Percentiles rank a stretch among this genome's conserved stretches.
phyloP scores from a whole-genome alignment of 257 asterid genomes.

The Solanum chiquidenum region DNA sequence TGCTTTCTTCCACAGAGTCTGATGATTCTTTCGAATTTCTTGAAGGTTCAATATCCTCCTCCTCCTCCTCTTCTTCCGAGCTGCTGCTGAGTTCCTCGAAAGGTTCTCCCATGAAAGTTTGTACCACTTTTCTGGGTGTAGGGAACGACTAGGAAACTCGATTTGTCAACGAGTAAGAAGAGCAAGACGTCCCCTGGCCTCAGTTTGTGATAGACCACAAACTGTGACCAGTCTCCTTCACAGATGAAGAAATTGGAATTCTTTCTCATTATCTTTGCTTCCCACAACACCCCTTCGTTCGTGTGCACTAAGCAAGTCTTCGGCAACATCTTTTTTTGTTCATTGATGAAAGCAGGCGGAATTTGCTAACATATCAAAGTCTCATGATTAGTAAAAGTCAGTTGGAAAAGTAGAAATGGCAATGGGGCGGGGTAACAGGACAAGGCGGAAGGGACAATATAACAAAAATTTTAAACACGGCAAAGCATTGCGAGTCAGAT shows the following conservation, averaged over 20 bases:
- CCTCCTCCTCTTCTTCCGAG: no score
- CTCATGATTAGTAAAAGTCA: not conserved
- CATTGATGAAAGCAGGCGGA: not conserved
- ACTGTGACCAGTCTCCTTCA: not conserved
- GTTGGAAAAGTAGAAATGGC: not conserved
- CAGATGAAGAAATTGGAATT: not conserved
- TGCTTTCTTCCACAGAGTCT: no score
- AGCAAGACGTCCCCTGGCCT: no score
- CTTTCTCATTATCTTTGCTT: not conserved
- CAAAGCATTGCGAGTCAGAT: no score
- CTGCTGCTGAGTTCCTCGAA: no score
- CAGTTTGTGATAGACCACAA: no score
- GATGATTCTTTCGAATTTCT: no score
- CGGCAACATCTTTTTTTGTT: not conserved
- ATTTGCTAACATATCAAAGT: not conserved
- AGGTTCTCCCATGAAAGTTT: no score
- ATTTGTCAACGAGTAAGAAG: no score
- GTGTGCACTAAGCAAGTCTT: not conserved
- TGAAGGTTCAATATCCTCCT: no score
- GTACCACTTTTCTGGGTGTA: no score
- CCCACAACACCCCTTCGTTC: not conserved
- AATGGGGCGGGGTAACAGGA: not conserved
- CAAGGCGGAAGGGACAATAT: not conserved
- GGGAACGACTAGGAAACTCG: no score
- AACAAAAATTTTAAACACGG: not conserved